Conservation (phyloP, 1,139 yeast species). For the Candida anutae region DNA sequence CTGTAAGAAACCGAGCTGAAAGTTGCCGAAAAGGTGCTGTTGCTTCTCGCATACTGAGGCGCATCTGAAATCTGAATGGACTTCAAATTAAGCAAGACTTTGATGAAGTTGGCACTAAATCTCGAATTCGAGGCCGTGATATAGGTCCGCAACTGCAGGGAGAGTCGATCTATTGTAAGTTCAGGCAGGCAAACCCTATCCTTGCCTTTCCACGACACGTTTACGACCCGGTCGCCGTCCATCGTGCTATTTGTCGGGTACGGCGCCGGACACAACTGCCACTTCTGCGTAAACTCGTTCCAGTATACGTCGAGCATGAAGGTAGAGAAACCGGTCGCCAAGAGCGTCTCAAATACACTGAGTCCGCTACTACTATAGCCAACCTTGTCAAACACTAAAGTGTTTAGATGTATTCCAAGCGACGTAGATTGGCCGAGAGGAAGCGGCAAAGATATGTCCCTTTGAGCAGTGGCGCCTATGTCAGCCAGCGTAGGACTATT, state of each 20-base stretch:
- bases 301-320: slow-evolving; percentile 60
- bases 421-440: slow-evolving; percentile 52
- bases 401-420: slow-evolving; percentile 52
- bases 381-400: slow-evolving; percentile 38
- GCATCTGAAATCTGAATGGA: too few relatives aligned
- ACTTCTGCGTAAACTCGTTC: slow-evolving; percentile 40
- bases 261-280: slow-evolving; percentile 70
- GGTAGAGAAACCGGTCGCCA: slow-evolving; percentile 46
- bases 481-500: slow-evolving; percentile 2
- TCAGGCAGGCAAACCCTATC: slow-evolving; percentile 34
- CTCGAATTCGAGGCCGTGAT: slow-evolving; percentile 46
- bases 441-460: slow-evolving; percentile 53
- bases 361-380: slow-evolving; percentile 46
- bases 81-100: slow-evolving; percentile 42
- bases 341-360: slow-evolving; percentile 23
- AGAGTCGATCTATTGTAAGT: slow-evolving; percentile 33
- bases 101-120: slow-evolving; percentile 46
- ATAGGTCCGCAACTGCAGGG: slow-evolving; percentile 28
- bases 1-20: slow-evolving; percentile 5
- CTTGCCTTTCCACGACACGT: slow-evolving; percentile 19
- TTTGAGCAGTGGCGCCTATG: slow-evolving; percentile 52
- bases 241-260: slow-evolving; percentile 22
- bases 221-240: slow-evolving; percentile 8
- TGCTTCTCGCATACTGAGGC: too few relatives aligned
- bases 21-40: slow-evolving; percentile 1